phyloP scores from a whole-genome alignment of 2,329 filamentous ascomycete genomes.

The Fusarium irregulare region DNA sequence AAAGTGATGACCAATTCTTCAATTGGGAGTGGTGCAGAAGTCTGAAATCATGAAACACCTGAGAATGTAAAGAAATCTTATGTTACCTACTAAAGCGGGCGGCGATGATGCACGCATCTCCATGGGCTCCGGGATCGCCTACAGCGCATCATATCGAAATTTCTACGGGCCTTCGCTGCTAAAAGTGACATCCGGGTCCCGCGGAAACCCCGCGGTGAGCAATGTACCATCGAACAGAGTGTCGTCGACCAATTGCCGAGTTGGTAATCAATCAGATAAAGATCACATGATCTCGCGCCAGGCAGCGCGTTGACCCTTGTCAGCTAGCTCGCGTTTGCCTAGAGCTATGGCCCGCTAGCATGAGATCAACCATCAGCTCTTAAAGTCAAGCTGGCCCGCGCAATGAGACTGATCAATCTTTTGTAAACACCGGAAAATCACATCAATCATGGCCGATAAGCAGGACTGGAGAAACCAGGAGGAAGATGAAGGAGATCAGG shows the following conservation, averaged over 20 bases:
- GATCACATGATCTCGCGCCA: slow-evolving; percentile 50
- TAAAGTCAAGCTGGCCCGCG: slow-evolving; percentile 38
- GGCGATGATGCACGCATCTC: slow-evolving; percentile 46
- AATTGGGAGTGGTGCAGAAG: slow-evolving; percentile 33
- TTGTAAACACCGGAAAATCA: slow-evolving; percentile 16
- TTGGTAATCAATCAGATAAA: slow-evolving; percentile 31
- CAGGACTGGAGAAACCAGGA: slow-evolving; percentile 62
- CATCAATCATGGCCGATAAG: slow-evolving; percentile 50
- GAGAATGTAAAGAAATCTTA: slow-evolving; percentile 37
- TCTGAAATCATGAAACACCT: slow-evolving; percentile 33
- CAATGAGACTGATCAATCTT: slow-evolving; percentile 25
- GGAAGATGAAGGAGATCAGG: slow-evolving; percentile 72
- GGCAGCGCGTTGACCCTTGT: slow-evolving; percentile 38
- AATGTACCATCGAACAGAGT: slow-evolving; percentile 28
- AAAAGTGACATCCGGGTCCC: neutral
- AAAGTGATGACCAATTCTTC: neutral
- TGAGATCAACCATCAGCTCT: slow-evolving; percentile 39
- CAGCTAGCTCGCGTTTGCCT: slow-evolving; percentile 49
- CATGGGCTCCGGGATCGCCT: slow-evolving; percentile 42
- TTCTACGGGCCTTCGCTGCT: slow-evolving; percentile 17
- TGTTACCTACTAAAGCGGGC: slow-evolving; percentile 32
- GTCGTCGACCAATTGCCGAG: slow-evolving; percentile 44
- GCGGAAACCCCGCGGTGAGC: neutral
- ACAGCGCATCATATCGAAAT: slow-evolving; percentile 38
- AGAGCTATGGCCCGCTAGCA: slow-evolving; percentile 43